Conservation (phyloP, 1,284 basidiomycete species). For the Pulchroboletus neoregius region DNA sequence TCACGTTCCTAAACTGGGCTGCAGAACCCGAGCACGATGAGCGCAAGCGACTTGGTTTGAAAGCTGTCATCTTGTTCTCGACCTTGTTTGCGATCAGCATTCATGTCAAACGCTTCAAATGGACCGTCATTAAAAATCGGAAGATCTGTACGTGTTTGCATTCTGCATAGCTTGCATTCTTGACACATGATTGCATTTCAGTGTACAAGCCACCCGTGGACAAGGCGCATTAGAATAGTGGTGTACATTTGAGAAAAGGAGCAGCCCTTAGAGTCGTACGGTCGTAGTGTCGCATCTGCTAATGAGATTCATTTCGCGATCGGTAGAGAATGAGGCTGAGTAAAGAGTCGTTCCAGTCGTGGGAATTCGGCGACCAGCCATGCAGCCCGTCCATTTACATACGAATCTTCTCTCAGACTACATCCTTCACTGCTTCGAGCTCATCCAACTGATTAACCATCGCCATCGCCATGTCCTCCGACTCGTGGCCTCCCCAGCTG, state of each 20-base stretch:
- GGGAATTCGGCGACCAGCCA: conserved; percentile 16
- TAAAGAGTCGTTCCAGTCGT: conserved; percentile 2
- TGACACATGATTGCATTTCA: conserved; percentile 24
- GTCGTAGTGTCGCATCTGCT: conserved; percentile 19
- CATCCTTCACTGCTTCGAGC: not conserved
- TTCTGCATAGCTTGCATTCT: not conserved
- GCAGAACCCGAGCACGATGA: conserved; percentile 98
- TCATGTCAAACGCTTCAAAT: conserved; percentile 95
- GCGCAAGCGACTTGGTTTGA: conserved; percentile 93
- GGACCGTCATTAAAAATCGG: conserved; percentile 87
- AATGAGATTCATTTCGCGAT: conserved; percentile 22
- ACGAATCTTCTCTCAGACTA: conserved; percentile 2
- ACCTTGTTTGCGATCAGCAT: conserved; percentile 77
- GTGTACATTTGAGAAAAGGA: conserved; percentile 9
- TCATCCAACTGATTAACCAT: conserved; percentile 7
- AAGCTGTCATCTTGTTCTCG: conserved; percentile 89
- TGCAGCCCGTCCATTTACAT: conserved; percentile 6
- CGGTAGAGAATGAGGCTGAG: not conserved
- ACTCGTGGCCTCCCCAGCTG: conserved; percentile 61
- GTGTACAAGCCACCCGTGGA: conserved; percentile 53
- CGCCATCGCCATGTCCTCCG: conserved; percentile 53
- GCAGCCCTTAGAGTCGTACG: conserved; percentile 26
- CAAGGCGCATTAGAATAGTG: conserved; percentile 37
- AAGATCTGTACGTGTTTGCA: conserved; percentile 68
- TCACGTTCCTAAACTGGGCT: conserved; percentile 92